Evolutionary conservation across 768 basidiomycete species (phyloP).

Genomic region (Amanita muscaria): DNA sequence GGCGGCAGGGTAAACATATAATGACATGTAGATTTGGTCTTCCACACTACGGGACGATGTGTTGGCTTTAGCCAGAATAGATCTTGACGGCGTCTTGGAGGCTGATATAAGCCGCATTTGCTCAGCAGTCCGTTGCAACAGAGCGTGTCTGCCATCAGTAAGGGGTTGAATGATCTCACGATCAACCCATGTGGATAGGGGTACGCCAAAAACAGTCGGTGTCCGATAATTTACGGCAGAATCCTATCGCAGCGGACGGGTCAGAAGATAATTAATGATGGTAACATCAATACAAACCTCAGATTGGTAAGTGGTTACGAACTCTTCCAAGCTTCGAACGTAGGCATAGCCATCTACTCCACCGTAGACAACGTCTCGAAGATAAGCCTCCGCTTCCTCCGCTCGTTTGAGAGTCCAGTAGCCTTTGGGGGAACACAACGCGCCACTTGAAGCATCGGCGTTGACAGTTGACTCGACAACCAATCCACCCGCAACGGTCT

Average conservation of each 20-base stretch:
- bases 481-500: slow-evolving; percentile 9
- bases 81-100: not conserved
- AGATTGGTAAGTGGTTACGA: slow-evolving; percentile 30
- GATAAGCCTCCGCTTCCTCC: slow-evolving; percentile 52
- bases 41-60: slow-evolving; percentile 17
- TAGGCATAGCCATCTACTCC: slow-evolving; percentile 73
- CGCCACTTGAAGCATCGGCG: slow-evolving; percentile 3
- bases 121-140: slow-evolving; percentile 33
- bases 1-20: slow-evolving; percentile 35
- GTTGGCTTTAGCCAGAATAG: slow-evolving; percentile 7
- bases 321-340: slow-evolving; percentile 68
- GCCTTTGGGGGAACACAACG: slow-evolving; percentile 15
- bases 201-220: slow-evolving; percentile 22
- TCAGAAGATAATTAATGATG: slow-evolving; percentile 5
- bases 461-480: slow-evolving; percentile 13
- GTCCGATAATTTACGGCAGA: not conserved
- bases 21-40: slow-evolving; percentile 30
- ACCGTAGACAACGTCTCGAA: slow-evolving; percentile 71
- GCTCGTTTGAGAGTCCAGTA: slow-evolving; percentile 46
- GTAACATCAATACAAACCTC: slow-evolving; percentile 5
- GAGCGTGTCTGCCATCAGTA: slow-evolving; percentile 37
- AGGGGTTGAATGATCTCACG: slow-evolving; percentile 36
- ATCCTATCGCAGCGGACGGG: not conserved
- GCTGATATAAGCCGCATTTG: slow-evolving; percentile 17
- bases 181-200: slow-evolving; percentile 35